Evolutionary conservation across 129 eudicot species (phyloP), one percentile per base, ranked within the genome.

Genomic region (Solidago caesia): DNA sequence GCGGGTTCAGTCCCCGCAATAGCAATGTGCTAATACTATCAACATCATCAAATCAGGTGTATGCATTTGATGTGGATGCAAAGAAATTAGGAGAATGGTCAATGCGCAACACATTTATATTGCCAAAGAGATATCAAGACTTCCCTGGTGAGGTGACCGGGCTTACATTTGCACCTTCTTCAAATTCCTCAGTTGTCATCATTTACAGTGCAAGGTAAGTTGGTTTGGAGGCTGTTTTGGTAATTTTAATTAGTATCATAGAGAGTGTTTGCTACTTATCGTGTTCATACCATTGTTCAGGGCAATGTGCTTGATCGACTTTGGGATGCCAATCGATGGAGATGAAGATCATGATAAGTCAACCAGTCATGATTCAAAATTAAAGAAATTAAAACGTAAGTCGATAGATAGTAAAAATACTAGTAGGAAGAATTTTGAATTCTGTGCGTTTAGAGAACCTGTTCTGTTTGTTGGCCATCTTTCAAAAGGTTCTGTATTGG

Each of bases 141-240:
- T 95, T 95, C 69, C 97, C 99, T 11, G 99, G 99, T 73, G 99
- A 91, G 80, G 97, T 91, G 21, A 91, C 85, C 62, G 99, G 97
- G 46, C 88, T 95, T 15, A 84, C 99, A 12, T 94, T 94, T 83
- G 91, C 87, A 7, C 96, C 94, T 61, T 85, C 96, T 64, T 39
- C 71, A 41, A 82, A 60, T 64, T 80, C 94, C 15, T 86, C 89
- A 67, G 64, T 89, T 13, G 96, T 91, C 63, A 79, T 95, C 72
- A 81, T 89, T 73, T 95, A 95, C 81, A 87, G 97, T 84, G 89
- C 97, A 61, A 95, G 99, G 99, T 91, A 59, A 5, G 15, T 45
- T 67, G 45, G 15, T 27, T 25, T 7, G 26, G 7, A 7, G 21
- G 11, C 13, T 14, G 0, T 10, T 11, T 44, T 25, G 2, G 10